Evolutionary conservation across 169 alveolate genomes (phyloP).

Genomic region (Eimeria maxima): DNA sequence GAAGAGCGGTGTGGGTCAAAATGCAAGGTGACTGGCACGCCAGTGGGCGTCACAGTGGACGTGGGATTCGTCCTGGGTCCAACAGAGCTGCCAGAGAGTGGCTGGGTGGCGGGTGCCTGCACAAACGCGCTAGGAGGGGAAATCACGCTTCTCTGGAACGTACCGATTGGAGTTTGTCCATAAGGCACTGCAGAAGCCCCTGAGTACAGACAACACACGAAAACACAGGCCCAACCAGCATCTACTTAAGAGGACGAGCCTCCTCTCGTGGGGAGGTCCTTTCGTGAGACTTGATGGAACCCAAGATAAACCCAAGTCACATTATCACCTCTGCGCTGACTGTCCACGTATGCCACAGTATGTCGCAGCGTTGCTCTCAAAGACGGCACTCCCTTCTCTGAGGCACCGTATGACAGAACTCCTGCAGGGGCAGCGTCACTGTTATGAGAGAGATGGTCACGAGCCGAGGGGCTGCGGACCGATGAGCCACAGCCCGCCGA

Average conservation of each 20-base stretch:
- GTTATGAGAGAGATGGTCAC: conserved; percentile 32
- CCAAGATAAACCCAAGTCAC: neutral
- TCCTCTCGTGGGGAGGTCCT: neutral
- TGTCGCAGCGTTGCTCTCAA: neutral
- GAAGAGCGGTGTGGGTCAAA: conserved; percentile 73
- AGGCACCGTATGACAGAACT: conserved; percentile 17
- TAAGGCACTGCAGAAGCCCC: conserved; percentile 1
- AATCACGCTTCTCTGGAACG: neutral
- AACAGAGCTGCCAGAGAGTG: conserved; percentile 1
- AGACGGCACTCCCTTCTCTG: conserved; percentile 22
- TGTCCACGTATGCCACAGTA: conserved; percentile 13
- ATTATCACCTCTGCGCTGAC: neutral
- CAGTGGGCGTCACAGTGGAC: conserved; percentile 2
- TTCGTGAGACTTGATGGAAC: neutral
- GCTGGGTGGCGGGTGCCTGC: neutral
- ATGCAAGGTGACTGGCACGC: conserved; percentile 76
- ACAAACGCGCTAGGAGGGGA: conserved; percentile 1
- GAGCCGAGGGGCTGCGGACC: conserved; percentile 21
- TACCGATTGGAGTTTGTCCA: neutral
- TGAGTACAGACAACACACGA: neutral
- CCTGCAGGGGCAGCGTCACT: conserved; percentile 30
- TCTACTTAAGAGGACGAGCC: neutral
- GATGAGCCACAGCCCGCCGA: conserved; percentile 20
- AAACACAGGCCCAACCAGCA: neutral
- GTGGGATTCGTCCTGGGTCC: conserved; percentile 17